phyloP scores from a whole-genome alignment of 1,284 basidiomycete genomes.

The Ganoderma multipileum region DNA sequence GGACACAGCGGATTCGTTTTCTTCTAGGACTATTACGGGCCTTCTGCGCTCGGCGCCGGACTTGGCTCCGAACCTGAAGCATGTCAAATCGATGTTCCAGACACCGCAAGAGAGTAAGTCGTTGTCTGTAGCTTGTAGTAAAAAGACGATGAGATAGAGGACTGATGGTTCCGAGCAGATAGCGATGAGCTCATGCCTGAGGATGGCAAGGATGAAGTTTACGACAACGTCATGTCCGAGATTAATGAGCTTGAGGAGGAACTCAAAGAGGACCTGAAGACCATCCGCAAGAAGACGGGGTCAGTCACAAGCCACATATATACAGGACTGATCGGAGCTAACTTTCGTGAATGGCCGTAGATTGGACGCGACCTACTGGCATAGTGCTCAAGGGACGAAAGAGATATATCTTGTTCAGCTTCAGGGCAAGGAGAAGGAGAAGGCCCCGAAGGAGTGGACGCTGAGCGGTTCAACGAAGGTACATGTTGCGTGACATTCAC shows the following conservation, averaged over 20 bases:
- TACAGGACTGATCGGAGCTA: not conserved
- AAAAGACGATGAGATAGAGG: not conserved
- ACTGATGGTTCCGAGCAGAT: constrained; percentile 45
- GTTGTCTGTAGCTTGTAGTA: not conserved
- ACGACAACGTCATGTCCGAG: constrained; percentile 78
- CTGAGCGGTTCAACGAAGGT: constrained; percentile 88
- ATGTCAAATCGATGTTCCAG: constrained; percentile 78
- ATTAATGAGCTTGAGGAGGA: constrained; percentile 73
- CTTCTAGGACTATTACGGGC: constrained; percentile 76
- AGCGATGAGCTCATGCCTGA: constrained; percentile 76
- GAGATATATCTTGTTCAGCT: constrained; percentile 88
- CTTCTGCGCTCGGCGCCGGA: constrained; percentile 86
- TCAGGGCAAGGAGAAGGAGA: constrained; percentile 60
- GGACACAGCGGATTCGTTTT: constrained; percentile 74
- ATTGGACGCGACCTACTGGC: constrained; percentile 77
- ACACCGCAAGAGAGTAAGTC: constrained; percentile 66
- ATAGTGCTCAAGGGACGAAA: constrained; percentile 86
- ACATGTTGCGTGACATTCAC: not conserved
- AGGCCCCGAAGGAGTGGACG: constrained; percentile 84
- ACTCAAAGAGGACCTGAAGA: constrained; percentile 71
- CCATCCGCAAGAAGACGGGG: constrained; percentile 67
- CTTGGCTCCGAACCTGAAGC: constrained; percentile 70
- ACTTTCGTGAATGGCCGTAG: constrained; percentile 40
- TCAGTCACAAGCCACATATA: constrained; percentile 33
- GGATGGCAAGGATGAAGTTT: constrained; percentile 84